Base-by-base conservation (phyloP, 2,329 filamentous ascomycete genomes). In the Xylariaceae sp. region DNA sequence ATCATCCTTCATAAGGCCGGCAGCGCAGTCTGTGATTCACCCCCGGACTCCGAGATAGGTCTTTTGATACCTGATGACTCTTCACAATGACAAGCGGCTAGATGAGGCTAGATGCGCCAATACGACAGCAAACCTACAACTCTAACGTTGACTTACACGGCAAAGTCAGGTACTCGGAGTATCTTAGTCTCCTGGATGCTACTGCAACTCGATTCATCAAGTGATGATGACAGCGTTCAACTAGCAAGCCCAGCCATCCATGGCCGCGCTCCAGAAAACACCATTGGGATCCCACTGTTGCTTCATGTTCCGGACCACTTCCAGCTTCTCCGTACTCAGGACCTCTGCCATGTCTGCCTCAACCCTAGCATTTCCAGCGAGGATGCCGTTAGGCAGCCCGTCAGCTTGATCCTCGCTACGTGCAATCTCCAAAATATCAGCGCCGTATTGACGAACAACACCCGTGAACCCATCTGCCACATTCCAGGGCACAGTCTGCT, bases 221-320 rank as follows among this genome's bases (percentile, higher is more conserved):
- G 11, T 11, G 22, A 26, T 6, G 22, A 26, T 11, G 22, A 26
- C 6, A 11, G 6, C 22, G 22, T 26, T 26, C 11, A 26, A 6
- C 22, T 19, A 33, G 19, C 4, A 15, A 13, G 30, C 16, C 55
- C 49, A 39, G 52, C 55, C 45, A 4, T 69, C 55, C 16, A 38
- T 35, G 13, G 33, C 39, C 12, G 36, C 17, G 30, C 31, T 37
- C 42, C 42, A 47, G 28, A 35, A 42, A n/a, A 42, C 36, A 4
- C 36, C 22, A 13, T 41, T 24, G 4, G 38, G 38, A 31, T 40
- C 39, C 37, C 36, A 34, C 26, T 33, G 4, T 22, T 22, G 17
- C 30, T 42, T 42, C 19, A 12, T 4, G 19, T 35, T 37, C 39
- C 28, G 32, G 37, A 45, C 37, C 16, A 33, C 16, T 18, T 42